Evolutionary conservation across 164 flowering plant genomes (phyloP), one percentile per base, ranked within the genome.

Genomic region (Saururus chinensis): DNA sequence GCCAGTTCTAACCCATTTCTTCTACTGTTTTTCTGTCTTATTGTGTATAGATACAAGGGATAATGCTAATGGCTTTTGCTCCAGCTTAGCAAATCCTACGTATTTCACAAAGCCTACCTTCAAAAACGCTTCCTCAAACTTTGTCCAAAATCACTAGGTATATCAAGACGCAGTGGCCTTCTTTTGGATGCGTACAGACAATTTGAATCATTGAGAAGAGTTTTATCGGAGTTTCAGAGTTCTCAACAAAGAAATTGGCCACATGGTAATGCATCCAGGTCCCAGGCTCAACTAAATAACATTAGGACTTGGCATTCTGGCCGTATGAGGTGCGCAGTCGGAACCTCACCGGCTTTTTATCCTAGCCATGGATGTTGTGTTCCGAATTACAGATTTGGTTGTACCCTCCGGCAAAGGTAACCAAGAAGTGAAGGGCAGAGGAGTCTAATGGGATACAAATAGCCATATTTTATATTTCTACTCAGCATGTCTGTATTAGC

Each of bases 121-220:
- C 63, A 66, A 40, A 65, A 60, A 21, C 60, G 12, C 60, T 56
- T 54, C 56, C 60, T 45, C 64, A 66, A 59, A 22, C 64, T 64
- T 56, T 76, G 61, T 60, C 84, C 70, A 68, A 62, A 51, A 52
- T 57, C 68, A 63, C 63, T 66, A 7, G 93, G 48, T 60, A 76
- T 56, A 91, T 80, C 26, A 81, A 69, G 49, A 81, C 89, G 20
- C 89, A 85, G 0, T 88, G 76, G 13, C 96, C 98, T 21, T 93
- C 98, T 74, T 91, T 91, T 6, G 87, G 82, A 68, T 91, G 96
- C 22, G 98, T 88, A 77, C 98, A 91, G 71, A 88, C 98, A 20
- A 86, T 91, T 73, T 88, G 98, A 21, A 81, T 85, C 82, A 83
- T 60, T 0, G 98, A 86, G 64, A 82, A 88, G 74, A 91, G 60